Conservation (phyloP, 768 basidiomycete species). For the Leucocoprinus birnbaumii region DNA sequence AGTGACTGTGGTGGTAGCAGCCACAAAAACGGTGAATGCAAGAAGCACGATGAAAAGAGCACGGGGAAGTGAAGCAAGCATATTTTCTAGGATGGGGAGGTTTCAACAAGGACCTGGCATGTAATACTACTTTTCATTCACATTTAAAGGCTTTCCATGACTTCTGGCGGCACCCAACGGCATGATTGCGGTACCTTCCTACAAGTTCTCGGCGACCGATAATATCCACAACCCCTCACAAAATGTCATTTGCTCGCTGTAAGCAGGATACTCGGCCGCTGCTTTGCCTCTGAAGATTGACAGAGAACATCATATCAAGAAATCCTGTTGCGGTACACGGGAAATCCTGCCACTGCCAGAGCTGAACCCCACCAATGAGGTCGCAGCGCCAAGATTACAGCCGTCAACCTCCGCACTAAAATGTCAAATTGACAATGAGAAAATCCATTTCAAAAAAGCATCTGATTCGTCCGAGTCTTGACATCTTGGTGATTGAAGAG, state of each 20-base stretch:
- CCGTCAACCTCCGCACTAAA: background rate
- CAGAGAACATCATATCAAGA: background rate
- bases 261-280: no score
- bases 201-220: no score
- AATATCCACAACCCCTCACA: no score
- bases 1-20: slow-evolving; percentile 19
- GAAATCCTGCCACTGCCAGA: background rate
- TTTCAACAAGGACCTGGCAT: no score
- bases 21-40: slow-evolving; percentile 18
- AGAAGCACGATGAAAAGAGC: slow-evolving; percentile 9
- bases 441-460: no score
- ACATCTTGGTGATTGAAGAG: no score
- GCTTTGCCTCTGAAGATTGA: background rate
- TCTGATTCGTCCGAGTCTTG: no score
- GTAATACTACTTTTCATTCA: no score
- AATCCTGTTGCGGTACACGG: background rate
- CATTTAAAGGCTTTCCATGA: no score
- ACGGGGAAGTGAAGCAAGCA: slow-evolving; percentile 8
- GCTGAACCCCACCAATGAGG: background rate
- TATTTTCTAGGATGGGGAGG: background rate
- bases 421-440: no score
- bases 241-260: background rate
- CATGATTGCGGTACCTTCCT: no score
- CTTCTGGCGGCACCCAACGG: no score
- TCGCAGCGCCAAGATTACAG: background rate